These are phyloP conservation scores for Fomitiporia mediterranea DNA, from an alignment of 1,284 basidiomycete species.

Conservation along the genomic window DNA sequence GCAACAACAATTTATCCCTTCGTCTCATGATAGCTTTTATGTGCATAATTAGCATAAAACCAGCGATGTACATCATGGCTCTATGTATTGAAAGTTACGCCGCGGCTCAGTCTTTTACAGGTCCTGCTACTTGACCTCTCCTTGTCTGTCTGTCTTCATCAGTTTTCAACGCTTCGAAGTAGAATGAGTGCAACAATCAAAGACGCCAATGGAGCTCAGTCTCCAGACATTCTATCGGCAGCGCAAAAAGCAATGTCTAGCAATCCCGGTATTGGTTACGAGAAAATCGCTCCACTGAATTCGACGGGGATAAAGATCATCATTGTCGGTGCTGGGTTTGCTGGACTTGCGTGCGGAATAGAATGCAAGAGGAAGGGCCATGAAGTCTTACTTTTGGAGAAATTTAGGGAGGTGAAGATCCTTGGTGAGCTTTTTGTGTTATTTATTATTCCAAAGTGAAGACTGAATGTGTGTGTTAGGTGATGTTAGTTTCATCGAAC, in stretches of 20 bases:
- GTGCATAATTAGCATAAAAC: no score
- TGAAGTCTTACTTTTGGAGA: constrained; percentile 24
- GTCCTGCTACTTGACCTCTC: background rate
- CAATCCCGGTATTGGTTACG: constrained; percentile 7
- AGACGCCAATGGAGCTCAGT: background rate
- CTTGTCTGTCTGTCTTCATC: background rate
- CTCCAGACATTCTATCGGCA: background rate
- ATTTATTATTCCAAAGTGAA: background rate
- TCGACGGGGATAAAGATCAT: constrained; percentile 22
- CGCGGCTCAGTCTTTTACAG: background rate
- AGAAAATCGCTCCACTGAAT: constrained; percentile 6
- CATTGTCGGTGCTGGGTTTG: constrained; percentile 27
- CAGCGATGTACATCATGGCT: no score
- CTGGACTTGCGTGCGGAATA: constrained; percentile 26
- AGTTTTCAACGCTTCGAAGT: no score
- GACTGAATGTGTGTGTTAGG: background rate
- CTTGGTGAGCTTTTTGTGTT: constrained; percentile 15
- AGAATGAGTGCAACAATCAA: constrained; percentile 11
- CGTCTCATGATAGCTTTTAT: no score
- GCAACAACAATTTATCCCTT: no score
- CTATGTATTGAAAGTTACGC: background rate
- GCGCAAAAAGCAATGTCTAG: background rate
- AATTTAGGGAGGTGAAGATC: constrained; percentile 21
- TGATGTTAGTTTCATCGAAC: constrained; percentile 3
- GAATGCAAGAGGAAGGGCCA: constrained; percentile 26